Conservation (phyloP, 805 yeast species). For the Wickerhamomyces bovis region DNA sequence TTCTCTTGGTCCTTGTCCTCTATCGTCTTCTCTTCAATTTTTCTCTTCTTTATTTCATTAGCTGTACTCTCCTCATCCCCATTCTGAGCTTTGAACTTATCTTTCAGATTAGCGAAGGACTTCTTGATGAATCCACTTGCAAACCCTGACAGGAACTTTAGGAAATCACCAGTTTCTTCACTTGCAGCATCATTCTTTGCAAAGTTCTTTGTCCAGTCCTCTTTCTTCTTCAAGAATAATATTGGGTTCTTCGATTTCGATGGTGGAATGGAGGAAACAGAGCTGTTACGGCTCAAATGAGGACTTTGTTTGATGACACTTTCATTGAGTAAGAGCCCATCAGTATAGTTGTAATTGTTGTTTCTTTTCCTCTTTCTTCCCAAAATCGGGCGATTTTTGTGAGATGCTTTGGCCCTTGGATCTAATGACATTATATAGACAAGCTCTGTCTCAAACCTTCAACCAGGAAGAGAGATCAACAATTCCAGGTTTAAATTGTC, state of each 20-base stretch:
- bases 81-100: neutral
- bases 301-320: conserved; percentile 3
- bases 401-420: neutral
- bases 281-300: conserved; percentile 2
- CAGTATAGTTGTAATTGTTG: neutral
- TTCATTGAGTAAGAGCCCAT: conserved; percentile 4
- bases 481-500: neutral
- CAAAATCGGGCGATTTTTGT: conserved; percentile 1
- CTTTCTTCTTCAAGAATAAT: neutral
- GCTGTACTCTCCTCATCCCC: conserved; percentile 1
- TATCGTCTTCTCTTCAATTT: neutral
- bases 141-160: conserved; percentile 1
- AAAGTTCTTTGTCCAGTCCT: conserved; percentile 12
- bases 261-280: neutral
- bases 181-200: conserved; percentile 13
- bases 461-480: neutral
- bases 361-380: conserved; percentile 7
- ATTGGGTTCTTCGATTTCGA: neutral
- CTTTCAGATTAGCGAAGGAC: neutral
- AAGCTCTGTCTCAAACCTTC: neutral
- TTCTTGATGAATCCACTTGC: neutral
- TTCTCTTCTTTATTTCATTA: conserved; percentile 9
- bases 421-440: neutral
- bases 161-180: conserved; percentile 10
- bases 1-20: neutral